Evolutionary conservation across 2,329 filamentous ascomycete genomes (phyloP), one percentile per base, ranked within the genome.

Genomic region (Paracamarosporium sp.): DNA sequence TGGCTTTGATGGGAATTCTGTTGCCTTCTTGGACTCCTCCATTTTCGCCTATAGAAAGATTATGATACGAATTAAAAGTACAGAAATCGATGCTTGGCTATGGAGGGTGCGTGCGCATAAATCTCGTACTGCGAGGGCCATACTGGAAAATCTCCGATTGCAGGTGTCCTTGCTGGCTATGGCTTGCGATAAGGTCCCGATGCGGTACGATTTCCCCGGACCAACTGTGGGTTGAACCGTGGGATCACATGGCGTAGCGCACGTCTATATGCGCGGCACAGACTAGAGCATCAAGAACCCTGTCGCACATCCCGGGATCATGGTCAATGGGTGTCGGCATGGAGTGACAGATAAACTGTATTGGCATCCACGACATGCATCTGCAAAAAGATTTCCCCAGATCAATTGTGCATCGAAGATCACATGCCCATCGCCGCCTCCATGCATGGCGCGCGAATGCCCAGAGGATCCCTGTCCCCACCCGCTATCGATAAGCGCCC

Each of bases 1-100:
- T 33, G 8, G 17, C 36, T 27, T 43, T 36, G 36, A 28, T 28
- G 8, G 13, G 27, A 25, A 15, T n/a, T 33, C 20, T 38, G 36
- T 31, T 24, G 28, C 38, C 22, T 43, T 22, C 27, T 43, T 44
- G 35, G 30, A 44, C 27, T 43, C 38, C 9, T 31, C 27, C 36
- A 17, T 50, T 38, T 20, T 24, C 15, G 33, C 47, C 33, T 15
- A 50, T 50, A 40, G 24, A 52, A 44, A 44, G 36, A 33, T 25
- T 15, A 52, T 15, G 36, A 43, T 33, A 52, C 24, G 38, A 52
- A 52, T 11, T 7, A 44, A 52, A 52, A 50, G 46, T 48, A 48
- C 17, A 36, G 20, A 38, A 24, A n/a, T n/a, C n/a, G n/a, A n/a
- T n/a, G n/a, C n/a, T n/a, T n/a, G n/a, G n/a, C n/a, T n/a, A n/a